Evolutionary conservation across 768 basidiomycete genomes (phyloP), one percentile per base, ranked within the genome.

Genomic region (Tremella mesenterica): DNA sequence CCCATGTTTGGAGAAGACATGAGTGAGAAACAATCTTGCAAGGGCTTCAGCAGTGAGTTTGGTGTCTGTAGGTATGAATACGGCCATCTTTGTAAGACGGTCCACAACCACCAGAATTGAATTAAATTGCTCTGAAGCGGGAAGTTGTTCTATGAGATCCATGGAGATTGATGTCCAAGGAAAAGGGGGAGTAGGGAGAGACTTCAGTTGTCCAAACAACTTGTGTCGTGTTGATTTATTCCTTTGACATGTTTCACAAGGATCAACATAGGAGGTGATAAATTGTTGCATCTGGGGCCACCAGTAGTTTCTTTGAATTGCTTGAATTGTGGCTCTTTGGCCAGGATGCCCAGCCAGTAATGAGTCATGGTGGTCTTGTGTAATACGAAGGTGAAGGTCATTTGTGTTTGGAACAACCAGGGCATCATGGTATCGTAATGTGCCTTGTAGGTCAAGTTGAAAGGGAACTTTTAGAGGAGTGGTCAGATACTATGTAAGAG

Each of bases 321-420:
- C 50, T 3, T 69, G 54, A 12, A 65, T 52, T 0, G 78, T 79
- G 8, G 60, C 57, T 3, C 51, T 56, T 8, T 57, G 67, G 3
- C 79, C 78, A 9, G 72, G 76, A 51, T 79, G 79, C 13, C 79
- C 77, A 21, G 72, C 70, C 23, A 73, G 45, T 3, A 67, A 60
- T 18, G 58, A 51, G 53, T 80, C 75, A 56, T 80, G 79, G 14
- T 60, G 62, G 5, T 53, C 54, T 10, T 67, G 56, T 8, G 78
- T 52, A 21, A 53, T 21, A 4, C 33, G 43, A 12, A 65, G 51
- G 18, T 20, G 26, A 13, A 54, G 52, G 7, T 48, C 46, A 8
- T 13, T 27, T 10, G 43, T 18, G 18, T 36, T 18, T 36, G 33
- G 33, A 10, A 36, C 18, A 18, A 36, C 18, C 12, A 36, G 10